Evolutionary conservation across 768 basidiomycete species (phyloP), one percentile per base, ranked within the genome.

Genomic region (Trametes coccinea): DNA sequence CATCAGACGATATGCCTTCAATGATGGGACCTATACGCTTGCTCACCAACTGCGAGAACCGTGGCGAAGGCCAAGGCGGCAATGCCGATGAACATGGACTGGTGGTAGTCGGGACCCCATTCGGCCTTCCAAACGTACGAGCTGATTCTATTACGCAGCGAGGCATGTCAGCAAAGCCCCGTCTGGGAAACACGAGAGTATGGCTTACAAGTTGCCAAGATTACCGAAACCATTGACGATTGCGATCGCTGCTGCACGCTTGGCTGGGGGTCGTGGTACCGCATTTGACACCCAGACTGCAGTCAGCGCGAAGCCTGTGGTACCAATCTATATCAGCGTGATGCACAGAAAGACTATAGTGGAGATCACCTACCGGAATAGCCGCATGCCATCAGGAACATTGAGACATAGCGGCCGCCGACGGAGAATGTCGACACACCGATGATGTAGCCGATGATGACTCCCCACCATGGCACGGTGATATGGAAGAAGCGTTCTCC

Each of bases 401-500:
- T 72, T 0, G 84, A 79, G 30, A 88, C 75, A 63, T 88, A 88
- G 55, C 86, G 80, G 1, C 77, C 85, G 0, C 72, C 79, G n/a
- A 78, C 77, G 3, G 72, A 74, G 73, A 78, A 78, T 0, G 85
- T 87, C 1, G 80, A 80, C 17, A 87, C 69, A 2, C 80, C 80
- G 60, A 88, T 85, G 62, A 88, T 82, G 64, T 82, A 88, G 0
- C 84, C 87, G 3, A 85, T 43, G 2, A 88, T 84, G 48, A 80
- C 79, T 2, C 75, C 81, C 84, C 85, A 86, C 84, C 84, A 86
- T 74, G 79, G 81, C 2, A 69, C 75, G 2, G 75, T 71, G 52
- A 82, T 76, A 69, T 88, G 87, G 77, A 85, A 84, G 73, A 83
- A 88, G 5, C 85, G 79, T 71, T 88, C 87, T 0, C 86, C 86